These are phyloP conservation scores for Lycium barbarum DNA, from an alignment of 257 asterid species.

Conservation along the genomic window DNA sequence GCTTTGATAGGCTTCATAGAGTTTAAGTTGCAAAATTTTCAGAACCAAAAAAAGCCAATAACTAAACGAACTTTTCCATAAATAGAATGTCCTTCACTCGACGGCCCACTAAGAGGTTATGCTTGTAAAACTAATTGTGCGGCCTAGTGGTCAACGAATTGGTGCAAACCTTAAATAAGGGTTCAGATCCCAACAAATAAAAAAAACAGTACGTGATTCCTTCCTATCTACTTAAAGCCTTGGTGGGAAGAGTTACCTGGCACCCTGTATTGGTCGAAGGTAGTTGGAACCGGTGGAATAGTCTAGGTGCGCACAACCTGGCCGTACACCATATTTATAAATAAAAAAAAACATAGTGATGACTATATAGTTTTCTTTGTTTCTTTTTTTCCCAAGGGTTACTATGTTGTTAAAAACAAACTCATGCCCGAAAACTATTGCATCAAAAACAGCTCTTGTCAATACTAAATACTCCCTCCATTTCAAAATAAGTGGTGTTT, in stretches of 20 bases:
- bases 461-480: neutral
- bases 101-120: neutral
- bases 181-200: neutral
- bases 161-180: slow-evolving; percentile 18
- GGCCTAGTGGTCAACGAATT: neutral
- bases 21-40: neutral
- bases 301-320: neutral
- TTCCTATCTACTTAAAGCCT: neutral
- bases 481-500: too few species aligned
- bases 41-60: neutral
- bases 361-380: neutral
- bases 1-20: neutral
- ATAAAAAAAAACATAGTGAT: neutral
- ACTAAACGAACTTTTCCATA: neutral
- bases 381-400: neutral
- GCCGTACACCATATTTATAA: neutral
- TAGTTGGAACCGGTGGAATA: neutral
- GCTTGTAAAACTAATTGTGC: neutral
- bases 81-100: neutral
- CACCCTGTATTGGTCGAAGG: neutral
- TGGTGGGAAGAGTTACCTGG: neutral
- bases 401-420: neutral
- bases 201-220: neutral
- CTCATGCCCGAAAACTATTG: neutral
- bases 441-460: neutral